Percentiles rank a stretch among this genome's conserved stretches.
phyloP scores from a whole-genome alignment of 2,329 filamentous ascomycete genomes.

The Aspergillus transmontanensis region DNA sequence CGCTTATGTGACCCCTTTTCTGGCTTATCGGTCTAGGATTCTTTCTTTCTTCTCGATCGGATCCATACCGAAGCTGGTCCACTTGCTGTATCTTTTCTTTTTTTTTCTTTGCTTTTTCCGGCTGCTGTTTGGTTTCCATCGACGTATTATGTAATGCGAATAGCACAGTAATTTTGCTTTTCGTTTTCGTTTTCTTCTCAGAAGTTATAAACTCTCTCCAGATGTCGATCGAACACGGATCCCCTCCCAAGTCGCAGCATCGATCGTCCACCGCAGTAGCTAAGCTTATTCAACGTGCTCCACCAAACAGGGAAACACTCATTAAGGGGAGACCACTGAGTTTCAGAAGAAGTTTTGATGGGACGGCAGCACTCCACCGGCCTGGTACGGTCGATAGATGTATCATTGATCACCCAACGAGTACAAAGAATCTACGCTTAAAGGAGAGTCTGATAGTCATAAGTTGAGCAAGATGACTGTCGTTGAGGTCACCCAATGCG shows the following conservation, averaged over 20 bases:
- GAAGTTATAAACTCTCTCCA: not conserved
- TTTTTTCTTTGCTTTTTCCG: not conserved
- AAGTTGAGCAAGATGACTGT: not conserved
- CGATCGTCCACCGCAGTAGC: slow-evolving; percentile 18
- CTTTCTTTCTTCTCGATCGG: slow-evolving; percentile 6
- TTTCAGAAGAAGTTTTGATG: slow-evolving; percentile 14
- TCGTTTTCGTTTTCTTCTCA: not conserved
- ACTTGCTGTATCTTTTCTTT: slow-evolving; percentile 1
- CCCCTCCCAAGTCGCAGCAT: slow-evolving; percentile 8
- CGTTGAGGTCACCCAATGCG: not conserved
- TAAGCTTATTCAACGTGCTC: slow-evolving; percentile 25
- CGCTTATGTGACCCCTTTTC: slow-evolving; percentile 19
- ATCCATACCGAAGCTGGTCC: not conserved
- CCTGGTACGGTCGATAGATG: not conserved
- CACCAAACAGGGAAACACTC: slow-evolving; percentile 21
- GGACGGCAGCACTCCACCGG: not conserved
- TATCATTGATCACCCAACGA: not conserved
- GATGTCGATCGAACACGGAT: slow-evolving; percentile 11
- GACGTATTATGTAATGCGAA: not conserved
- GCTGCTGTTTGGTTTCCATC: not conserved
- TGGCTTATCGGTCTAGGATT: slow-evolving; percentile 1
- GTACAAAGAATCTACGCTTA: not conserved
- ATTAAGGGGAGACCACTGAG: slow-evolving; percentile 9
- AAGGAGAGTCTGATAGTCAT: not conserved
- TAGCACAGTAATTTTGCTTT: not conserved